Evolutionary conservation across 2,329 filamentous ascomycete species (phyloP).

Genomic region (Claviceps sp.): DNA sequence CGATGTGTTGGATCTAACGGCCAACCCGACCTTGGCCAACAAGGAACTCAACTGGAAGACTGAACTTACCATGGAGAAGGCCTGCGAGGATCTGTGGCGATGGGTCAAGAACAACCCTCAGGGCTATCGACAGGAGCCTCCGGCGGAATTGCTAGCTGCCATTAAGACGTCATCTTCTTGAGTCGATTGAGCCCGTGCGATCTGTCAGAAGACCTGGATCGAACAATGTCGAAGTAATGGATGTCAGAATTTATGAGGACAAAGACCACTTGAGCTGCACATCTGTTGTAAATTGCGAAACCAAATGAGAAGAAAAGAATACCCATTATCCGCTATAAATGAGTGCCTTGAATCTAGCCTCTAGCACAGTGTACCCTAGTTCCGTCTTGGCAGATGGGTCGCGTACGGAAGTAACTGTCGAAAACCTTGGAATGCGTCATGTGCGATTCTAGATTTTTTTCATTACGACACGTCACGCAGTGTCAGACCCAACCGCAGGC

Average conservation of each 20-base stretch:
- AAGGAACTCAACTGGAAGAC: constrained; percentile 87
- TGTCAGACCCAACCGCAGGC: too few species aligned
- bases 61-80: constrained; percentile 77
- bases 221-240: background rate
- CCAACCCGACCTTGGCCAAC: constrained; percentile 78
- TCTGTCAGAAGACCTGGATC: background rate
- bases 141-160: constrained; percentile 60
- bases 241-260: background rate
- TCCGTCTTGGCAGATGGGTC: too few species aligned
- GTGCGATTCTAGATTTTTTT: too few species aligned
- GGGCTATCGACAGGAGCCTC: constrained; percentile 87
- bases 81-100: constrained; percentile 86
- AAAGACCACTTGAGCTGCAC: background rate
- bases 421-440: too few species aligned
- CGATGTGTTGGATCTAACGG: constrained; percentile 88
- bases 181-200: constrained; percentile 2
- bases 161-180: constrained; percentile 29
- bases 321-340: background rate
- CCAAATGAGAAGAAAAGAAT: background rate
- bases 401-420: too few species aligned
- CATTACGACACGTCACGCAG: too few species aligned
- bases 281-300: background rate
- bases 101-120: constrained; percentile 97
- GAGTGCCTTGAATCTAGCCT: background rate
- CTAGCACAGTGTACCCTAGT: background rate